Evolutionary conservation across 2,329 filamentous ascomycete species (phyloP), one percentile per base, ranked within the genome.

Genomic region (Trichoderma simmonsii): DNA sequence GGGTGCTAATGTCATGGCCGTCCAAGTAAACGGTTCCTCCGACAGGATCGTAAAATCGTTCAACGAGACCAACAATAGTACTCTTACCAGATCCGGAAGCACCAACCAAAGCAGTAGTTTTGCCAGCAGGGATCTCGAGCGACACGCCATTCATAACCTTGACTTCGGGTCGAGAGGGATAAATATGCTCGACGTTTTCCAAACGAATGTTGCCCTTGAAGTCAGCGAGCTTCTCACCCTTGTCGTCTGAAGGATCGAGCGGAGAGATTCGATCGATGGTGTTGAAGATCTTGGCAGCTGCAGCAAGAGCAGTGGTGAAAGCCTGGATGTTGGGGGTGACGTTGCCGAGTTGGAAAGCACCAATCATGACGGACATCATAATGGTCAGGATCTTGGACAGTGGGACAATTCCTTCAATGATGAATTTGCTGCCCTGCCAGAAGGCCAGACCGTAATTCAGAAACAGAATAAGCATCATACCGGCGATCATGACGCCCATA

Each of bases 61-160:
- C 95, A 1, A 98, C 91, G 21, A 99, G 86, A 14, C 95, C 95
- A 34, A 99, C 92, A 73, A 98, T 95, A 0, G 96, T 98, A 77
- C 92, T 95, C 83, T 99, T 99, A 61, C 96, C 96, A 59, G 93
- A 97, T 12, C 96, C 96, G 15, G 95, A 98, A 0, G 95, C 94
- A 71, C 96, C 96, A 7, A 99, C 96, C 8, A 99, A 85, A 1
- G 96, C 96, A 4, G 95, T 97, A 18, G 93, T 94, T 83, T 97
- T 97, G n/a, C 95, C 95, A 6, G 95, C 93, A 2, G 94, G 94
- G 56, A 98, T 91, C 1, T 87, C 81, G 1, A 99, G 87, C 71
- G 86, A 92, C 71, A 98, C 93, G 74, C 91, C 90, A 61, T 96
- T 86, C 90, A 98, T 95, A 51, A 98, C 93, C 3, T 90, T 89